Percentiles rank a stretch among this genome's conserved stretches.
Evolutionary conservation across 345 rosid species (phyloP).

Genomic region (Limnanthes douglasii): DNA sequence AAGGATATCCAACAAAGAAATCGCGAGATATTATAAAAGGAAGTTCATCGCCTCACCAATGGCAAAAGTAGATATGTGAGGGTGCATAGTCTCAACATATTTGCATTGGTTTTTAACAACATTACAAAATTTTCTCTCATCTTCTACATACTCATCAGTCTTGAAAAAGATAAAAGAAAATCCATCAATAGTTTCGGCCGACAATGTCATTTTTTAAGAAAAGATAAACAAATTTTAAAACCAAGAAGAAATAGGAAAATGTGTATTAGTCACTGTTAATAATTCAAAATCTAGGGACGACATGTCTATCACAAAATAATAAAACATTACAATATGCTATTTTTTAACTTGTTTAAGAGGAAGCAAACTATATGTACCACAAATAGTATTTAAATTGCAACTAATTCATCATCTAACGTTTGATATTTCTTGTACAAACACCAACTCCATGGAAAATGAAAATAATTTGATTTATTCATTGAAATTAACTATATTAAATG

Average conservation of each 20-base stretch:
- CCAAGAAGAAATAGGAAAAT: no score
- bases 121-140: conserved; percentile 73
- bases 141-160: conserved; percentile 79
- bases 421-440: conserved; percentile 31
- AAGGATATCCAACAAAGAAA: conserved; percentile 70
- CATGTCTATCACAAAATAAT: conserved; percentile 12
- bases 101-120: conserved; percentile 25
- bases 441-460: conserved; percentile 54
- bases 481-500: conserved; percentile 77
- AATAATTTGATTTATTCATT: conserved; percentile 45
- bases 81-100: conserved; percentile 27
- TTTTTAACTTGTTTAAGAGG: conserved; percentile 48
- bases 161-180: conserved; percentile 68
- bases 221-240: conserved; percentile 2
- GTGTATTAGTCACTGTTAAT: no score
- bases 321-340: no score
- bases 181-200: conserved; percentile 34
- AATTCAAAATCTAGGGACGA: conserved; percentile 10
- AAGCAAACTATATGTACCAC: conserved; percentile 55
- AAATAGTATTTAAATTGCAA: conserved; percentile 30
- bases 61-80: conserved; percentile 78
- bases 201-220: conserved; percentile 58
- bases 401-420: conserved; percentile 54
- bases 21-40: no score
- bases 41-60: conserved; percentile 70